A percentile compares a stretch with the other conserved stretches of the same genome.
Conservation (phyloP, 1,139 yeast genomes). For the Geotrichum fermentans region DNA sequence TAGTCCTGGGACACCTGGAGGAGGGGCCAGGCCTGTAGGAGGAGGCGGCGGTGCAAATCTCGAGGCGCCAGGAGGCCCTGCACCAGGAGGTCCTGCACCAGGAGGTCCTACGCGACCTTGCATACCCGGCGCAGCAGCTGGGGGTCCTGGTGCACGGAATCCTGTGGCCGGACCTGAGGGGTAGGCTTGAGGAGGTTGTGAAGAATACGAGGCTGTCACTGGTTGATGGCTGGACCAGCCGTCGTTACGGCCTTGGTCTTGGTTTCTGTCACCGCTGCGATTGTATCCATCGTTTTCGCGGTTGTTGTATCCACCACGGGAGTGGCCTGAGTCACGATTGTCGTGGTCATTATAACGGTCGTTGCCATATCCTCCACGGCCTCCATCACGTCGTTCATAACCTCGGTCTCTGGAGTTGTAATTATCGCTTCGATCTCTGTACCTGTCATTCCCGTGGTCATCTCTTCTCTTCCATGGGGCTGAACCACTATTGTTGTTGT, state of each 20-base stretch:
- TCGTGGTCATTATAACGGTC: conserved; percentile 2
- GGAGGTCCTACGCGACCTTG: background rate
- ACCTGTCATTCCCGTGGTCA: conserved; percentile 4
- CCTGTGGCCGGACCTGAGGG: conserved; percentile 7
- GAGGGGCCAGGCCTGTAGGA: conserved; percentile 32
- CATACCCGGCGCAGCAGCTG: background rate
- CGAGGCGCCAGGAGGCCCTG: conserved; percentile 9
- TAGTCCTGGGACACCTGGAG: conserved; percentile 20
- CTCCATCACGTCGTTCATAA: conserved; percentile 7
- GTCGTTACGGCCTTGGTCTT: conserved; percentile 20
- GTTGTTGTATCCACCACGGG: conserved; percentile 1
- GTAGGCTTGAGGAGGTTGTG: conserved; percentile 14
- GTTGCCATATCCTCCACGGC: conserved; percentile 1
- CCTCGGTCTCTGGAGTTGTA: conserved; percentile 2
- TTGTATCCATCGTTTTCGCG: conserved; percentile 19
- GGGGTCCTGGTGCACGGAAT: background rate
- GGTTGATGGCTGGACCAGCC: conserved; percentile 9
- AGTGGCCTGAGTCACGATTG: background rate
- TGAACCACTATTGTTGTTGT: conserved; percentile 19
- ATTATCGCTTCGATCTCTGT: conserved; percentile 9
- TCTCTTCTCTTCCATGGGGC: conserved; percentile 23
- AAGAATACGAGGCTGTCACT: conserved; percentile 9
- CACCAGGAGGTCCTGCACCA: conserved; percentile 1
- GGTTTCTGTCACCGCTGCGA: conserved; percentile 15
- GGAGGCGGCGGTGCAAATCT: conserved; percentile 22